Evolutionary conservation across 768 basidiomycete species (phyloP), one percentile per base, ranked within the genome.

Genomic region (Ramaria rubella): DNA sequence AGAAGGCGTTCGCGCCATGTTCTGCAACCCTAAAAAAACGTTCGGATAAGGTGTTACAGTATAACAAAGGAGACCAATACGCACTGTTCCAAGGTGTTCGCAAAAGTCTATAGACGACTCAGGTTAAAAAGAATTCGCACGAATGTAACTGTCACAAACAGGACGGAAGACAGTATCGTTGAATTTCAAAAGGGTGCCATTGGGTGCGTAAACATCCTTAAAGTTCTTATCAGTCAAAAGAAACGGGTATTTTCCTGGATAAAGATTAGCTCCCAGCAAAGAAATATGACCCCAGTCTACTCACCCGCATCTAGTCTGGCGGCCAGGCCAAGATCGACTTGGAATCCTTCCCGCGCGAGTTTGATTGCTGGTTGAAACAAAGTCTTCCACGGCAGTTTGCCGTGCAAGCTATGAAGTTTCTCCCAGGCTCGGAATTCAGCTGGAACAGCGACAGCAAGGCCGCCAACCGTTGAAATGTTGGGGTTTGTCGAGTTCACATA

Each of bases 341-440:
- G 23, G n/a, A 53, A 53, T 23, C 52, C 52, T 2, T 23, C n/a
- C 31, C 52, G 34, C 11, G 77, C 77, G 8, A 80, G 65, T 17
- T 73, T 62, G 12, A 74, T 73, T 7, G 69, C 69, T 1, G 78
- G 78, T 62, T 67, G 59, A 52, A 80, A 72, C 17, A 80, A 62
- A 7, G 70, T 63, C 24, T 71, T 58, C 79, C 79, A n/a, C n/a
- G n/a, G n/a, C n/a, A n/a, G n/a, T n/a, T n/a, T n/a, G n/a, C n/a
- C n/a, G n/a, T n/a, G n/a, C 79, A 2, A 63, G 33, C 70, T 60
- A 59, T 78, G 77, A 5, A 76, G 73, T 27, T 65, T 66, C 52
- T 75, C 71, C 62, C 78, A 66, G 11, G 78, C 79, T 24, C 75
- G 65, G 45, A 80, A 60, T 61, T 80, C 78, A 19, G 78, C 78